phyloP scores from a whole-genome alignment of 176 grass and related monocot genomes.

The Bromus sterilis region DNA sequence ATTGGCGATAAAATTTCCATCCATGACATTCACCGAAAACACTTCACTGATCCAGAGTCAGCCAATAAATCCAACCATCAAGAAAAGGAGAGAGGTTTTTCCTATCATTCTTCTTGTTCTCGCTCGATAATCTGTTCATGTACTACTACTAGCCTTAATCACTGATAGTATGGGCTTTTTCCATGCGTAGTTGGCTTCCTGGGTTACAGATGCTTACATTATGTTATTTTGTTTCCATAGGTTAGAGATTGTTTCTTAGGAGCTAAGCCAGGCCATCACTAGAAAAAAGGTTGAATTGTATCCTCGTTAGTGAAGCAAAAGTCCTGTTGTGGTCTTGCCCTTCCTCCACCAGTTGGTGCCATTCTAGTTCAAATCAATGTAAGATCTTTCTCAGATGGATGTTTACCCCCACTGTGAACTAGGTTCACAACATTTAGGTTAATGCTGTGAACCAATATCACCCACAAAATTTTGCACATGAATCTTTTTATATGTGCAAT shows the following conservation, averaged over 20 bases:
- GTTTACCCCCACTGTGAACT: neutral
- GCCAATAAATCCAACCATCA: neutral
- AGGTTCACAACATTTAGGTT: neutral
- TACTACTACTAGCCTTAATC: neutral
- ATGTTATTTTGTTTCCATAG: neutral
- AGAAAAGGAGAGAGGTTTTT: neutral
- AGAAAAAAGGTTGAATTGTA: neutral
- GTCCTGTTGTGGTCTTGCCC: neutral
- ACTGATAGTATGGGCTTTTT: neutral
- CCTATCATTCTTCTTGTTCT: neutral
- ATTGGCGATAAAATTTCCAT: neutral
- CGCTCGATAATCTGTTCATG: neutral
- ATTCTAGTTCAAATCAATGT: neutral
- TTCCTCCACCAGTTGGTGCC: neutral
- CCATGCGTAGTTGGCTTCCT: neutral
- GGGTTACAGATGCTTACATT: neutral
- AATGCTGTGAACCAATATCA: neutral
- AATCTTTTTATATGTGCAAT: neutral
- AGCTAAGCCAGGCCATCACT: neutral
- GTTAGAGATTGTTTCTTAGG: neutral
- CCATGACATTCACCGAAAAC: neutral
- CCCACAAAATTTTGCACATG: neutral
- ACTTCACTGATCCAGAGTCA: neutral
- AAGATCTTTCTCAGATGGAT: neutral
- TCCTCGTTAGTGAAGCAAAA: neutral